Base-by-base conservation (phyloP, 2,329 filamentous ascomycete genomes). In the Talaromyces atroroseus region DNA sequence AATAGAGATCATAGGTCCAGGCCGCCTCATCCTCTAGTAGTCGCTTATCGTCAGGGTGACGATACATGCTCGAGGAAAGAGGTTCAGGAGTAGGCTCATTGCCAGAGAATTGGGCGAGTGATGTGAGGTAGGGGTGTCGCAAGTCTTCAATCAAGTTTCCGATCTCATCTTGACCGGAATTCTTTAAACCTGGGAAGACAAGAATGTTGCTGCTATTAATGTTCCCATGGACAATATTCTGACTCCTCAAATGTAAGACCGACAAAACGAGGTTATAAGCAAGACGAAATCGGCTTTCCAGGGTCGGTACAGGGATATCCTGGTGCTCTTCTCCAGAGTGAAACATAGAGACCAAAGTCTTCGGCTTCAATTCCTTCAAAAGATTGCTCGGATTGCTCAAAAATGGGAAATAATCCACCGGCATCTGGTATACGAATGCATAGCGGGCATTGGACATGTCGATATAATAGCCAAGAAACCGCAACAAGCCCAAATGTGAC, bases 121-220 rank as follows among this genome's bases (percentile, higher is more conserved):
- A 82, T 48, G 80, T 80, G 58, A 85, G 71, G 56, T 82, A 80
- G 14, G 83, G 82, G 36, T 77, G 76, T 12, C 80, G 77, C 49
- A 85, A 72, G 46, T 79, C 75, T 49, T 71, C 70, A 21, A 65
- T 69, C 64, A 68, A 65, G 46, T 45, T 60, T 29, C 65, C 69
- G 42, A 65, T 68, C 59, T 69, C 74, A 60, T 71, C 65, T 54
- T 67, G 63, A 48, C 63, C 63, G 2, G 68, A 63, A 47, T 65
- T 67, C n/a, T 65, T 68, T 16, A 68, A 59, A 4, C 67, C 71
- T 2, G 69, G 76, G 54, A 84, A 82, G 32, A 86, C 80, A 16
- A 86, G 71, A 26, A 86, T 76, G 63, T 85, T 86, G 66, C 78
- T 82, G 70, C 83, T 85, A 68, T 84, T 86, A 63, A 87, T 80